Evolutionary conservation across 140 eudicot species (phyloP), one percentile per base, ranked within the genome.

Genomic region (Ambrosia hybrid): DNA sequence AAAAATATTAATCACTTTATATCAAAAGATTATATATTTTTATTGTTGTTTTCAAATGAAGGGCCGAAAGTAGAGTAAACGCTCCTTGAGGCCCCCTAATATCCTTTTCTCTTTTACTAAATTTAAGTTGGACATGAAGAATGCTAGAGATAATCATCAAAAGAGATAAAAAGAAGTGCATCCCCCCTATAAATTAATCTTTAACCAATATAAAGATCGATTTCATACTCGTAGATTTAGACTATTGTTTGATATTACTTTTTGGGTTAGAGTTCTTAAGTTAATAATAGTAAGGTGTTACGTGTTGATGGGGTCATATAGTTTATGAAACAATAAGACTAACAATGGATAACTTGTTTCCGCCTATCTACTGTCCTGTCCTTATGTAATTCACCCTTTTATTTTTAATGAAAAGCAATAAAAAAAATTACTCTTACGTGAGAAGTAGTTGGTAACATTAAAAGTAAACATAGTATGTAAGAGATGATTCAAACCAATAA

Each of bases 81-180:
- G 88, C 88, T 85, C 86, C 84, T 65, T 39, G 77, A 81, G 77
- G 80, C 68, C 79, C 85, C 77, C 78, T 78, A n/a, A 64, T 45
- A 70, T 67, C 64, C 69, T 73, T 74, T 38, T 73, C 69, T 84
- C 56, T 76, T 84, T 75, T 62, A 58, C 61, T 78, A 74, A 74
- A 70, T 70, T 70, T 57, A 79, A 79, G 83, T 68, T 80, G 88
- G 80, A 80, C 73, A 34, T 72, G 75, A 10, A 79, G 76, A 72
- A 80, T 74, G 80, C 60, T 74, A 72, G 83, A 57, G 68, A 81
- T 78, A 72, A 84, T 69, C 65, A 80, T 73, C 64, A 79, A 68
- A 74, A 62, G 55, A 62, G 63, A 71, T 56, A 11, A 26, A 86
- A 80, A 70, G 77, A 73, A 64, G 71, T 64, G 79, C 76, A 77